Evolutionary conservation across 129 eudicot genomes (phyloP).

Genomic region (Smallanthus sonchifolius): DNA sequence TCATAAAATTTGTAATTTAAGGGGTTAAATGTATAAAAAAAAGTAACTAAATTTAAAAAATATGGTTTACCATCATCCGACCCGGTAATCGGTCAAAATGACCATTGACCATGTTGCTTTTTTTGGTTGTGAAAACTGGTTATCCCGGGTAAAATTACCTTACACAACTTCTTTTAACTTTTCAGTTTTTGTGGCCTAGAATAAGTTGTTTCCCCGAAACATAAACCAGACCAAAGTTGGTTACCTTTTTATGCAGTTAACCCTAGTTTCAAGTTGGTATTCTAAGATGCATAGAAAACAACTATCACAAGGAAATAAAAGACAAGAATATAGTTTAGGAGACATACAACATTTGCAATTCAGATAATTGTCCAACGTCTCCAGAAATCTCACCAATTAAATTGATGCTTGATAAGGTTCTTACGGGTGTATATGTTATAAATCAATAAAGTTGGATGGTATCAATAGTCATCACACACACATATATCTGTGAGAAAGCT

Average conservation of each 20-base stretch:
- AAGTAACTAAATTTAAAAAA: not conserved
- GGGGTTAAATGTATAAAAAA: not conserved
- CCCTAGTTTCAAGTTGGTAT: not conserved
- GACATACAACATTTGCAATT: constrained; percentile 65
- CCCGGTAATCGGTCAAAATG: not conserved
- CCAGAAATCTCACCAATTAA: constrained; percentile 56
- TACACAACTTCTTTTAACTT: not conserved
- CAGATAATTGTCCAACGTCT: constrained; percentile 60
- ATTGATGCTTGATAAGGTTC: constrained; percentile 55
- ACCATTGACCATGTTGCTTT: not conserved
- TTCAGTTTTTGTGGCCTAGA: not conserved
- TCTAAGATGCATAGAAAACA: not conserved
- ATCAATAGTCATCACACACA: not conserved
- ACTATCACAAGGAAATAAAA: not conserved
- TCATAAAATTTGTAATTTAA: not conserved
- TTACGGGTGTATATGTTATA: constrained; percentile 4
- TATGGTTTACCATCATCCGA: not conserved
- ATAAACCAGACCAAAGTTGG: not conserved
- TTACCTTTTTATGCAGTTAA: not conserved
- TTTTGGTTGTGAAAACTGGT: not conserved
- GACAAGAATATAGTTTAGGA: not conserved
- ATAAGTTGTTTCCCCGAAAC: not conserved
- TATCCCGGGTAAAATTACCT: not conserved
- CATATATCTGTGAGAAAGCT: not conserved
- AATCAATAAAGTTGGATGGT: not conserved